phyloP scores from a whole-genome alignment of 2,329 filamentous ascomycete species.

The Fusarium oligoseptatum region DNA sequence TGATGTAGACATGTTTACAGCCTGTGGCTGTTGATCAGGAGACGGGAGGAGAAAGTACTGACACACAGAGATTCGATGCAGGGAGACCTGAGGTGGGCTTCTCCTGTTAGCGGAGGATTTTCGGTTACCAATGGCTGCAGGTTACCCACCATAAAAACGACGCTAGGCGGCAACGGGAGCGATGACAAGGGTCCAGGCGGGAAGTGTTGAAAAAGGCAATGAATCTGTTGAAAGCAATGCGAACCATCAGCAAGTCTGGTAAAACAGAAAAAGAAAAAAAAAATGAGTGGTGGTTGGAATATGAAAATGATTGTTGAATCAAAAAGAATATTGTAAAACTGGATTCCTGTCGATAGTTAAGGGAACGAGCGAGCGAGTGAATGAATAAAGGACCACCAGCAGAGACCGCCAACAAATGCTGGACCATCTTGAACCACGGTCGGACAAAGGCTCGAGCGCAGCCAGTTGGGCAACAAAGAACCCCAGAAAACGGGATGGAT shows the following conservation, averaged over 20 bases:
- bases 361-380: not conserved
- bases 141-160: constrained; percentile 37
- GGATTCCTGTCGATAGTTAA: constrained; percentile 11
- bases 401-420: constrained; percentile 20
- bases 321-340: not conserved
- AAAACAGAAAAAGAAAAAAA: not conserved
- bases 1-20: constrained; percentile 39
- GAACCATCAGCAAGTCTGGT: constrained; percentile 44
- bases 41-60: constrained; percentile 38
- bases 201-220: constrained; percentile 28
- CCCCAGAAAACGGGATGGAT: constrained; percentile 17
- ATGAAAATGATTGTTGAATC: constrained; percentile 2
- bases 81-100: constrained; percentile 35
- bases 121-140: constrained; percentile 40
- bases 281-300: not conserved
- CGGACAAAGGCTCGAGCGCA: constrained; percentile 41
- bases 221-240: constrained; percentile 42
- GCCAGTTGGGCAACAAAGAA: constrained; percentile 37
- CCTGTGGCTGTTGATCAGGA: constrained; percentile 25
- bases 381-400: constrained; percentile 28
- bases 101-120: constrained; percentile 36
- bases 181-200: constrained; percentile 36
- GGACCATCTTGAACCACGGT: constrained; percentile 29
- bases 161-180: constrained; percentile 41
- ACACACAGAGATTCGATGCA: constrained; percentile 37